Evolutionary conservation across 2,329 filamentous ascomycete species (phyloP).

Genomic region (Penicillium decumbens): DNA sequence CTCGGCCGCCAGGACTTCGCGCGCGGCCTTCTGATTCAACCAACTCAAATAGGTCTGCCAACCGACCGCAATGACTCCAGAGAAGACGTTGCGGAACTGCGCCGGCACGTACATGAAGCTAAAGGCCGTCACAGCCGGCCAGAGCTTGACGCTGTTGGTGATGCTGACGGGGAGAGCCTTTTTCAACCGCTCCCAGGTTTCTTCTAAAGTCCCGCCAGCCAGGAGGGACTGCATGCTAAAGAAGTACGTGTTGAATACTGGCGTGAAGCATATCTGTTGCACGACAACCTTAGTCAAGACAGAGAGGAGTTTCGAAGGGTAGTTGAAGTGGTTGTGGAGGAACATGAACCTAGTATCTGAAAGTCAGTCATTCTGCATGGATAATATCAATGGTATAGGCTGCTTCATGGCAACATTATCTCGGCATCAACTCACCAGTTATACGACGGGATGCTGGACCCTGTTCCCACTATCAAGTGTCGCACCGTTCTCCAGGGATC

Average conservation of each 20-base stretch:
- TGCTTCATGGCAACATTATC: not conserved
- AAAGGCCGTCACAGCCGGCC: conserved; percentile 82
- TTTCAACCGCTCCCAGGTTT: conserved; percentile 65
- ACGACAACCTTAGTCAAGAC: conserved; percentile 72
- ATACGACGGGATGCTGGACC: conserved; percentile 72
- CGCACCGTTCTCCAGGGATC: conserved; percentile 65
- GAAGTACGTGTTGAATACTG: conserved; percentile 78
- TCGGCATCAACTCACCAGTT: conserved; percentile 59
- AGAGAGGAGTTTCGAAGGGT: conserved; percentile 64
- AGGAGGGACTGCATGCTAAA: conserved; percentile 74
- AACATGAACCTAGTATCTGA: conserved; percentile 63
- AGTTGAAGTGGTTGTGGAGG: conserved; percentile 79
- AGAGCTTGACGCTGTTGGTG: conserved; percentile 76
- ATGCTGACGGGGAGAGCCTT: conserved; percentile 72
- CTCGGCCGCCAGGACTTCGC: conserved; percentile 44
- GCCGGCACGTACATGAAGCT: conserved; percentile 78
- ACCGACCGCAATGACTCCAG: conserved; percentile 72
- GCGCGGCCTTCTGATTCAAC: conserved; percentile 69
- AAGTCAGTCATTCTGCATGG: not conserved
- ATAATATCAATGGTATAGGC: not conserved
- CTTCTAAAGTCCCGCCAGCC: conserved; percentile 59
- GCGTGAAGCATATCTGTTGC: conserved; percentile 76
- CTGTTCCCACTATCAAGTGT: conserved; percentile 68
- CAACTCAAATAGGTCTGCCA: conserved; percentile 91
- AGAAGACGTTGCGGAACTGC: conserved; percentile 75